A percentile compares a stretch with the other conserved stretches of the same genome.
Conservation (phyloP, 176 grass and related monocot species). For the Thalia dealbata region DNA sequence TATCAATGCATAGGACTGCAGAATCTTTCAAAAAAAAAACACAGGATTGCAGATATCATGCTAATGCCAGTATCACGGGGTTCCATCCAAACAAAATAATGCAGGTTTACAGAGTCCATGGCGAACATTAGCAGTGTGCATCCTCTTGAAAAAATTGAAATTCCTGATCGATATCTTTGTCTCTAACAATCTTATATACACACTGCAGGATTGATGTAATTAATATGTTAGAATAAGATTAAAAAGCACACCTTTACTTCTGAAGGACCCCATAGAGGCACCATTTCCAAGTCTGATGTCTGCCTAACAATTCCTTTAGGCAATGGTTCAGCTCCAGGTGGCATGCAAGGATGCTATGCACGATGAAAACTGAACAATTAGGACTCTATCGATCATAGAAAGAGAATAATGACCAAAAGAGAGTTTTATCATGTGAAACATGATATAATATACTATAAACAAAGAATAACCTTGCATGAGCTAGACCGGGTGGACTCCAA, state of each 20-base stretch:
- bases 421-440: neutral
- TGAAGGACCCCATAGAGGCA: constrained; percentile 11
- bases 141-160: neutral
- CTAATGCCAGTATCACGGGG: too few relatives aligned
- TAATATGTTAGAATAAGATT: neutral
- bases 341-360: neutral
- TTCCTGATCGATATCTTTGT: neutral
- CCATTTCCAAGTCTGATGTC: constrained; percentile 21
- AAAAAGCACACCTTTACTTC: neutral
- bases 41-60: neutral
- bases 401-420: neutral
- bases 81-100: too few relatives aligned
- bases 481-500: neutral
- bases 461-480: constrained; percentile 7
- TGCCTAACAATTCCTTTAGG: constrained; percentile 17
- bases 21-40: too few relatives aligned
- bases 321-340: constrained; percentile 8
- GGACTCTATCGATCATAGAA: neutral
- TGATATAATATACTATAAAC: neutral
- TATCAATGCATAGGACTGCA: neutral
- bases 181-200: neutral
- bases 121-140: too few relatives aligned
- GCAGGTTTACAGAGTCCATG: too few relatives aligned
- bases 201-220: neutral
- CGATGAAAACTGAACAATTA: neutral